Evolutionary conservation across 768 basidiomycete species (phyloP).

Genomic region (Mrakia blollopis): DNA sequence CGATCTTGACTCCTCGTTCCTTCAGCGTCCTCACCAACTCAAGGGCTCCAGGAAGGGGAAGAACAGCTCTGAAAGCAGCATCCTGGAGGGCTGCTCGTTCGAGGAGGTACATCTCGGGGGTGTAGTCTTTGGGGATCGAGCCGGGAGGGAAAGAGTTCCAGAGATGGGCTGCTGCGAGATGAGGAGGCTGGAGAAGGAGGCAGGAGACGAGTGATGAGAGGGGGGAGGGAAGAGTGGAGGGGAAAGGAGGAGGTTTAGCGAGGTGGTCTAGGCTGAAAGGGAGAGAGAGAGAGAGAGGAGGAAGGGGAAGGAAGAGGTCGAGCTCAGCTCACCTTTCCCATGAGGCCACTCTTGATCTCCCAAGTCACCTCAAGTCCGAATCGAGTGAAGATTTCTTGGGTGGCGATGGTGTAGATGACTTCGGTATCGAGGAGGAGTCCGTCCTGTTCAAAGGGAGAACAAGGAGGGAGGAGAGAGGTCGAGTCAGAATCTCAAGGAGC

Average conservation of each 20-base stretch:
- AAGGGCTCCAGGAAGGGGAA: constrained; percentile 65
- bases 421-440: constrained; percentile 30
- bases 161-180: constrained; percentile 46
- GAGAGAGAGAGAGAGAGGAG: neutral
- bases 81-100: constrained; percentile 60
- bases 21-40: constrained; percentile 68
- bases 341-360: constrained; percentile 75
- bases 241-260: neutral
- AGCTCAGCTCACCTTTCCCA: constrained; percentile 63
- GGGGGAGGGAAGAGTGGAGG: neutral
- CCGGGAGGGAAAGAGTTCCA: constrained; percentile 74
- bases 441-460: neutral
- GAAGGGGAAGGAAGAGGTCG: neutral
- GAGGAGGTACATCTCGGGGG: constrained; percentile 56
- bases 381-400: constrained; percentile 66
- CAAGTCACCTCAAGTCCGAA: constrained; percentile 77
- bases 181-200: neutral
- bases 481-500: neutral
- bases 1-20: constrained; percentile 65
- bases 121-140: constrained; percentile 47
- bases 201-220: neutral
- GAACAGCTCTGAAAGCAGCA: constrained; percentile 61
- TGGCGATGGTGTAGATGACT: constrained; percentile 26
- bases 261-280: neutral
- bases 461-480: neutral